These are phyloP conservation scores for Nephelium lappaceum DNA, from an alignment of 345 rosid genomes.

Conservation along the genomic window DNA sequence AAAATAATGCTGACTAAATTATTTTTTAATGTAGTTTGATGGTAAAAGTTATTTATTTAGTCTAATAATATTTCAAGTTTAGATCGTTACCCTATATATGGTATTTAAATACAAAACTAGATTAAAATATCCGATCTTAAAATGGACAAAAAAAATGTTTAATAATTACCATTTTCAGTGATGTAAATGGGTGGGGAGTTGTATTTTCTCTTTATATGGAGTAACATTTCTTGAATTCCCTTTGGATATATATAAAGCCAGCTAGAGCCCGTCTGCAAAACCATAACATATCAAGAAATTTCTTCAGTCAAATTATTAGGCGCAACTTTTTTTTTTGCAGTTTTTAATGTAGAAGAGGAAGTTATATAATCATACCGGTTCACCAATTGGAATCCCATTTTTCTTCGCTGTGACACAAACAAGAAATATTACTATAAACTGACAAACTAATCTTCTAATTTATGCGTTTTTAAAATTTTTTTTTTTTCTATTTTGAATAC, in stretches of 20 bases:
- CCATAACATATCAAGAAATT: background rate
- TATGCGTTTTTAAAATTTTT: too few relatives aligned
- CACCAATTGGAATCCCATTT: conserved; percentile 48
- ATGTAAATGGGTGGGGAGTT: conserved; percentile 50
- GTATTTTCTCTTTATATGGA: conserved; percentile 48
- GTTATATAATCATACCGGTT: conserved; percentile 28
- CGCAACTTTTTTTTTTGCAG: background rate
- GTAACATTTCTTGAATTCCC: conserved; percentile 47
- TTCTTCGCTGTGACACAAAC: conserved; percentile 29
- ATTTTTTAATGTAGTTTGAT: too few relatives aligned
- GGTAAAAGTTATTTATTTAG: too few relatives aligned
- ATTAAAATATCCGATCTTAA: too few relatives aligned
- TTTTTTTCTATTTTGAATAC: background rate
- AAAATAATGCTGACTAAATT: too few relatives aligned
- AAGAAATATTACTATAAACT: too few relatives aligned
- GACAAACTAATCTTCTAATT: too few relatives aligned
- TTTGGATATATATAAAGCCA: conserved; percentile 63
- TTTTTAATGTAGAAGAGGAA: background rate
- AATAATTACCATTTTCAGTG: conserved; percentile 59
- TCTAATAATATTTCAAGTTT: too few relatives aligned
- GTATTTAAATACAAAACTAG: too few relatives aligned
- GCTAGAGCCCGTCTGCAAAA: conserved; percentile 45
- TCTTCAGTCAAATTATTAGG: background rate
- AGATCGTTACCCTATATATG: too few relatives aligned
- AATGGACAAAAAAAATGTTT: background rate